Evolutionary conservation across 495 filamentous ascomycete genomes (phyloP), one percentile per base, ranked within the genome.

Genomic region (Pseudevernia furfuracea): DNA sequence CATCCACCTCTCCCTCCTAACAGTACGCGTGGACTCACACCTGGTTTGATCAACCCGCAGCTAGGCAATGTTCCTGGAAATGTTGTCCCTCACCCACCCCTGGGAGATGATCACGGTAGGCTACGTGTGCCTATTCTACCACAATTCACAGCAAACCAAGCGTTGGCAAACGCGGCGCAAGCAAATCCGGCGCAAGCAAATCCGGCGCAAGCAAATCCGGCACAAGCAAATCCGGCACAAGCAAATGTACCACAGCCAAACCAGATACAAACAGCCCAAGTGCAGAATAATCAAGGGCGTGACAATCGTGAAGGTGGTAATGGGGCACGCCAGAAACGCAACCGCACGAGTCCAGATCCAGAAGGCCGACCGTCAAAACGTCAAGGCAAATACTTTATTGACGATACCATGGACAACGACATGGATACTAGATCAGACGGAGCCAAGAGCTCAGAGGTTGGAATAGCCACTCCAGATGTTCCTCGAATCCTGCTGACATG

Each of bases 1-100:
- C 21, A 52, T 5, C 21, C 46, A 17, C 63, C 62, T 1, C 43
- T 21, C 2, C 46, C 36, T 0, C n/a, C 19, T 3, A 76, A 76
- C 32, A 68, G 66, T 3, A 75, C 74, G 0, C 62, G 73, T 14
- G 73, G 74, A 0, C 58, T 74, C 6, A 74, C 74, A 4, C 73
- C 74, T 0, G 74, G 73, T 1, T 48, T 74, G 3, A 67, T 74
- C 32, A 30, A 74, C 17, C 70, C 68, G 9, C 10, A 11, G 1
- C 49, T 64, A 0, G 32, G 57, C 8, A 12, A 55, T n/a, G 8
- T 55, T 21, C 52, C 58, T 32, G 62, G 59, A 1, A 62, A 59
- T 17, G 58, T 52, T 3, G 46, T 70, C 4, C 44, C 65, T 21
- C 38, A 34, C 7, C 65, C 55, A 6, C 10, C 28, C 1, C 4